A percentile compares a stretch with the other conserved stretches of the same genome.
Conservation (phyloP, 495 filamentous ascomycete species). For the Lophiostoma macrostomum region DNA sequence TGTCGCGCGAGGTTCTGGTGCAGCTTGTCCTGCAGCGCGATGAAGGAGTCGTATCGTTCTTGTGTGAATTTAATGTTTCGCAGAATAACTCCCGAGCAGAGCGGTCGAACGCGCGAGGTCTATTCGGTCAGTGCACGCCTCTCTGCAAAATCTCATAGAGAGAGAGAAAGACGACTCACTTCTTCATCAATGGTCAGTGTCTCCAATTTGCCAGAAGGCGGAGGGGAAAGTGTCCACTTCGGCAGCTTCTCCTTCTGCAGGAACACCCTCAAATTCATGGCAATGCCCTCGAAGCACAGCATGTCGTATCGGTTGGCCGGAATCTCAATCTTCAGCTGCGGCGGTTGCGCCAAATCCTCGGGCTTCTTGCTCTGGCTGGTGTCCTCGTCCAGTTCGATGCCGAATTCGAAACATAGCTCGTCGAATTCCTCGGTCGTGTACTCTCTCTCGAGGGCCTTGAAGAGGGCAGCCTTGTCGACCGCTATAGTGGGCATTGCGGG, state of each 20-base stretch:
- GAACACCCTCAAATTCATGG: slow-evolving; percentile 95
- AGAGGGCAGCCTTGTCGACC: slow-evolving; percentile 93
- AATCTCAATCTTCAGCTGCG: slow-evolving; percentile 97
- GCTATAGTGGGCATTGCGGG: slow-evolving; percentile 79
- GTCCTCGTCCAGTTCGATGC: slow-evolving; percentile 96
- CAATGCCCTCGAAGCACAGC: slow-evolving; percentile 97
- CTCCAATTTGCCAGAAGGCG: slow-evolving; percentile 69
- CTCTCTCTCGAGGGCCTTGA: slow-evolving; percentile 84
- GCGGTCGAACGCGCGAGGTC: slow-evolving; percentile 77
- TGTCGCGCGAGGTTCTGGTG: slow-evolving; percentile 94
- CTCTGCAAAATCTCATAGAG: not conserved
- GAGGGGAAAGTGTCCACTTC: slow-evolving; percentile 70
- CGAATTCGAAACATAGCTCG: slow-evolving; percentile 97
- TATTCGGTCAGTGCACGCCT: slow-evolving; percentile 37
- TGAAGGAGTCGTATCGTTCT: slow-evolving; percentile 93
- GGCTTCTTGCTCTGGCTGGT: slow-evolving; percentile 44
- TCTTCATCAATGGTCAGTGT: slow-evolving; percentile 73
- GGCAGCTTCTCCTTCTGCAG: slow-evolving; percentile 67
- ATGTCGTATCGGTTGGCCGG: slow-evolving; percentile 98
- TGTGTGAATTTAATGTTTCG: slow-evolving; percentile 88
- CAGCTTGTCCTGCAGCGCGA: slow-evolving; percentile 93
- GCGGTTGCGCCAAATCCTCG: slow-evolving; percentile 44
- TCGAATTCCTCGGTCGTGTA: slow-evolving; percentile 95
- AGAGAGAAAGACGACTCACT: slow-evolving; percentile 41
- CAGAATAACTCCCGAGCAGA: slow-evolving; percentile 81